These are phyloP conservation scores for Dioscorea cayenensis DNA, from an alignment of 116 monocot genomes.

Conservation along the genomic window DNA sequence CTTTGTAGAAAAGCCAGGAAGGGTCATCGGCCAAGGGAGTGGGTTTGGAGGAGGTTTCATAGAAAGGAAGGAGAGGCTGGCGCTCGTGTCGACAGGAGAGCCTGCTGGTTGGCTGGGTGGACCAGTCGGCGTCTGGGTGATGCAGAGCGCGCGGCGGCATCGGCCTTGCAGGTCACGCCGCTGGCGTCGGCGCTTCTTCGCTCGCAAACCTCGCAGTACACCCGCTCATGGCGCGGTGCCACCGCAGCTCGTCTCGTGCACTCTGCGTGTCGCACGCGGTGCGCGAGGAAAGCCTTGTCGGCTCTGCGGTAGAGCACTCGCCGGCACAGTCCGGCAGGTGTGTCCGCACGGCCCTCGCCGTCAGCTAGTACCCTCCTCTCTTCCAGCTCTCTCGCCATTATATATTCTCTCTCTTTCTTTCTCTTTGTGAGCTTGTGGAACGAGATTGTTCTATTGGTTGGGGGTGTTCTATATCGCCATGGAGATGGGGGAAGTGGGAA, in stretches of 20 bases:
- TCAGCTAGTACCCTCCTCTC: constrained; percentile 25
- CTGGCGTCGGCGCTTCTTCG: constrained; percentile 57
- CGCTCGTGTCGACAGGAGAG: constrained; percentile 79
- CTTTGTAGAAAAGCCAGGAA: constrained; percentile 36
- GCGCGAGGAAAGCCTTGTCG: constrained; percentile 73
- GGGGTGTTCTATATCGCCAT: too few species aligned
- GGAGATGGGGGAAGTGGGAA: not conserved
- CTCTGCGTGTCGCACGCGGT: constrained; percentile 44
- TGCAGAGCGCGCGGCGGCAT: constrained; percentile 73
- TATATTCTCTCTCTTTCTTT: not conserved
- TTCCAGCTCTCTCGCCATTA: constrained; percentile 11
- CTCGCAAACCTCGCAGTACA: constrained; percentile 87
- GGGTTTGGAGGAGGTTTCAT: constrained; percentile 16
- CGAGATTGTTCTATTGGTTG: not conserved
- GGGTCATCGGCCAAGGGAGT: not conserved
- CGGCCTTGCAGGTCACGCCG: constrained; percentile 90
- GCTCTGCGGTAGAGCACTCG: constrained; percentile 62
- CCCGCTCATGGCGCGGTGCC: constrained; percentile 57
- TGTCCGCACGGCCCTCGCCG: constrained; percentile 32
- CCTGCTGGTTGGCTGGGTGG: constrained; percentile 77
- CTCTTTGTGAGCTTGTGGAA: not conserved
- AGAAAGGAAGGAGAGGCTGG: constrained; percentile 56
- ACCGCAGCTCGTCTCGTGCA: constrained; percentile 49
- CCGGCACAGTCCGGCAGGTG: constrained; percentile 29
- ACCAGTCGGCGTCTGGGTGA: constrained; percentile 74